These are phyloP conservation scores for Venturia oleaginea DNA, from an alignment of 2,329 filamentous ascomycete genomes.

Conservation along the genomic window DNA sequence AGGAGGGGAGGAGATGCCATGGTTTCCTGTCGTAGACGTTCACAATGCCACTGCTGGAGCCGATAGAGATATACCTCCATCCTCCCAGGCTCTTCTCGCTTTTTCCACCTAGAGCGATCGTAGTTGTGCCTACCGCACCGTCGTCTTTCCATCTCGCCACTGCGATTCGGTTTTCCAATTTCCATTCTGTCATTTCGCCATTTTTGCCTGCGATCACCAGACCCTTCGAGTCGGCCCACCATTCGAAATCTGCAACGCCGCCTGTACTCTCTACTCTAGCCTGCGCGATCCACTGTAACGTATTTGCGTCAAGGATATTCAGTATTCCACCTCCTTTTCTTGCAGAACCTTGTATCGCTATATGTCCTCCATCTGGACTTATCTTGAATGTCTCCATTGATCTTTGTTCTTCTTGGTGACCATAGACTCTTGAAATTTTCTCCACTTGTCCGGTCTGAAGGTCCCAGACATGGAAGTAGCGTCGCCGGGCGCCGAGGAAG, in stretches of 20 bases:
- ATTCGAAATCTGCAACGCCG: slow-evolving; percentile 82
- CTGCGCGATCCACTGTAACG: slow-evolving; percentile 80
- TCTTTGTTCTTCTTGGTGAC: slow-evolving; percentile 72
- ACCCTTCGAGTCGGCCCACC: slow-evolving; percentile 81
- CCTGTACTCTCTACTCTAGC: slow-evolving; percentile 72
- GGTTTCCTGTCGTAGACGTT: slow-evolving; percentile 83
- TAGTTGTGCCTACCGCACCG: slow-evolving; percentile 77
- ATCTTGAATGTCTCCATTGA: slow-evolving; percentile 86
- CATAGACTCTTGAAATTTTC: slow-evolving; percentile 67
- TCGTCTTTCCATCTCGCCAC: slow-evolving; percentile 83
- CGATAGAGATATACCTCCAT: slow-evolving; percentile 82
- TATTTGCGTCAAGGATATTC: slow-evolving; percentile 71
- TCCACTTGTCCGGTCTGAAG: slow-evolving; percentile 71
- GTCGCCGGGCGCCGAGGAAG: slow-evolving; percentile 77
- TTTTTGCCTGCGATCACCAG: slow-evolving; percentile 76
- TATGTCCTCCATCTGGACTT: slow-evolving; percentile 76
- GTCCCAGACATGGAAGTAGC: slow-evolving; percentile 94
- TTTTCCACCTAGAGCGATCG: slow-evolving; percentile 66
- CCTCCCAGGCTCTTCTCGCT: slow-evolving; percentile 57
- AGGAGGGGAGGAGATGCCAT: slow-evolving; percentile 31
- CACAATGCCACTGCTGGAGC: slow-evolving; percentile 76
- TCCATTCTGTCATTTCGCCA: slow-evolving; percentile 87
- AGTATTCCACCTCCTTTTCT: slow-evolving; percentile 81
- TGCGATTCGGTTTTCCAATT: slow-evolving; percentile 57
- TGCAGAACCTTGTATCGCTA: slow-evolving; percentile 71